Percentiles rank a stretch among this genome's conserved stretches.
Evolutionary conservation across 2,329 filamentous ascomycete species (phyloP).

Genomic region (Penicillium digitatum): DNA sequence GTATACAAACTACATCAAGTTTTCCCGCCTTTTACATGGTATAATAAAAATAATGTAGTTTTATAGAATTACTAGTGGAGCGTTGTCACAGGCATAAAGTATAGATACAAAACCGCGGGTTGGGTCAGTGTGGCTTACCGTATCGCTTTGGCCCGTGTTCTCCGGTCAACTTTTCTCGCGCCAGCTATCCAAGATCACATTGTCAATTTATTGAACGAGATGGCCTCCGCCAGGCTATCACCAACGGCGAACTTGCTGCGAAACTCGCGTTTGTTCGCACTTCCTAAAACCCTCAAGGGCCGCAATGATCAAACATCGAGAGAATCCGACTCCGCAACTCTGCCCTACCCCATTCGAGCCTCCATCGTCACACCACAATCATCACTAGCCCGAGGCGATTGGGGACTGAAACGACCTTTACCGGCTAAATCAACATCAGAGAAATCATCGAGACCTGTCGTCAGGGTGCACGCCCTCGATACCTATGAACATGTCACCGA

Average conservation of each 20-base stretch:
- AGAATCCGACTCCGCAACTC: constrained; percentile 66
- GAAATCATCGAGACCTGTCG: constrained; percentile 64
- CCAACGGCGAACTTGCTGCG: constrained; percentile 69
- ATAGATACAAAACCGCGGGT: constrained; percentile 17
- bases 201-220: constrained; percentile 28
- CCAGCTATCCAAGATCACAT: constrained; percentile 19
- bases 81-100: neutral
- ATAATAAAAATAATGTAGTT: neutral
- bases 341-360: constrained; percentile 74
- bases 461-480: constrained; percentile 75
- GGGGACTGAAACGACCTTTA: constrained; percentile 84
- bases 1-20: neutral
- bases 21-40: neutral
- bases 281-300: constrained; percentile 69
- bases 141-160: constrained; percentile 26
- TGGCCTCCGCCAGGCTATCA: constrained; percentile 49
- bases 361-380: constrained; percentile 72
- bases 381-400: constrained; percentile 75
- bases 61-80: neutral
- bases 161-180: constrained; percentile 35
- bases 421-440: constrained; percentile 71
- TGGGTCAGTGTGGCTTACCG: constrained; percentile 21
- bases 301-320: constrained; percentile 51
- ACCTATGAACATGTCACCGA: constrained; percentile 85
- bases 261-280: constrained; percentile 82